Evolutionary conservation across 805 yeast species (phyloP), one percentile per base, ranked within the genome.

Genomic region (Candida sonorensis): DNA sequence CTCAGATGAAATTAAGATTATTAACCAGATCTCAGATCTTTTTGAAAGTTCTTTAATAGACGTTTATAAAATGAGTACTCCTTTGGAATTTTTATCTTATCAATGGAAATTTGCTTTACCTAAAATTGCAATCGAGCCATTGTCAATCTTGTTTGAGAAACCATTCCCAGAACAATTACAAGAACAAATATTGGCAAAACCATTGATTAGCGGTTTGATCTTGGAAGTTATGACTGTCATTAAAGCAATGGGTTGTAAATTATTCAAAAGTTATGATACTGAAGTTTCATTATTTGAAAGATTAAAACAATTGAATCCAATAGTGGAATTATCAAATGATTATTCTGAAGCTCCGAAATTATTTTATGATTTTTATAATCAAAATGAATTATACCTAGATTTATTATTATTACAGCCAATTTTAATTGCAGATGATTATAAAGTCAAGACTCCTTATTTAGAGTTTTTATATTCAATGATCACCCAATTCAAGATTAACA

Each of bases 61-160:
- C 29, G 67, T 71, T 30, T 62, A 74, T 42, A 71, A 71, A 46
- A 61, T 75, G 34, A 57, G 64, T 36, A 62, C 68, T 42, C 63
- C 75, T 28, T 58, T 67, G 34, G 85, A 76, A 41, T 81, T 75
- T 46, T 61, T 74, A 55, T 72, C 78, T 10, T 79, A 79, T 46
- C 92, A 86, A 56, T 87, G 95, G 95, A 77, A 80, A 51, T 67
- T 83, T 35, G 88, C 94, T 1, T 67, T 86, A 34, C 85, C 94
- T 7, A 69, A 75, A 35, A 73, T 86, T 26, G 79, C 87, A 15
- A 75, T 87, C 50, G 83, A 81, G 53, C 86, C 95, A 5, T 61
- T 87, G 27, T 64, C 85, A 21, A 68, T 87, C 16, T 49, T 84
- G 9, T 77, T 88, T 48, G 95, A 86, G 56, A 70, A 73, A 36